Evolutionary conservation across 2,329 filamentous ascomycete genomes (phyloP), one percentile per base, ranked within the genome.

Genomic region (Penicillium sp.): DNA sequence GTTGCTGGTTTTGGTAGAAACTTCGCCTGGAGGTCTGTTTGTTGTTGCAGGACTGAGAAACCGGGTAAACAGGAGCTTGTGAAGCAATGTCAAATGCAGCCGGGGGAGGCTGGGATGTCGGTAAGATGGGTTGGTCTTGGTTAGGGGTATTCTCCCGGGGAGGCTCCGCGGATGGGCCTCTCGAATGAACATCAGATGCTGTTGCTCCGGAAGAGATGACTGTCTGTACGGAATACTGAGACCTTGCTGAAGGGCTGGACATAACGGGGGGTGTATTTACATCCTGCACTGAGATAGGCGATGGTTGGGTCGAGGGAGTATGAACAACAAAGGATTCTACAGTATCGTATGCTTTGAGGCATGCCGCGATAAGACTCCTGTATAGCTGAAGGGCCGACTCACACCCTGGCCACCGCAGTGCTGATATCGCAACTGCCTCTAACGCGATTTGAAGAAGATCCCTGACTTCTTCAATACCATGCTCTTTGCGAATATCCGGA

Each of bases 331-430:
- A 83, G 71, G 64, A 78, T 40, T 81, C 76, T 23, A 79, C 78
- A 7, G 77, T 83, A 60, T 92, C 87, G 72, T 96, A 99, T 64
- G 91, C 91, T 69, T 90, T 91, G 65, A 97, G 78, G 65, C 92
- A 96, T 12, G 92, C 91, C 57, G 83, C 84, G 48, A 93, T 87
- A 50, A 99, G 84, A 61, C 90, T 91, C n/a, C 83, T 81, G 68
- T 97, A 97, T 12, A 97, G 82, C 64, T 94, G 85, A 9, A 90
- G 85, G 3, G 92, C 91, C 16, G 91, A 89, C 40, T 86, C 83
- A 1, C 93, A 91, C 11, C 93, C 94, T 0, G 94, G 94, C 94
- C 94, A 97, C 59, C 92, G 83, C 66, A 93, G 89, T 0, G 89
- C 88, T 57, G 90, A 92, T 56, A 88, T 83, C 57, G 87, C 82